A percentile compares a stretch with the other conserved stretches of the same genome.
Conservation (phyloP, 495 filamentous ascomycete genomes). For the Daldinia vernicosa region DNA sequence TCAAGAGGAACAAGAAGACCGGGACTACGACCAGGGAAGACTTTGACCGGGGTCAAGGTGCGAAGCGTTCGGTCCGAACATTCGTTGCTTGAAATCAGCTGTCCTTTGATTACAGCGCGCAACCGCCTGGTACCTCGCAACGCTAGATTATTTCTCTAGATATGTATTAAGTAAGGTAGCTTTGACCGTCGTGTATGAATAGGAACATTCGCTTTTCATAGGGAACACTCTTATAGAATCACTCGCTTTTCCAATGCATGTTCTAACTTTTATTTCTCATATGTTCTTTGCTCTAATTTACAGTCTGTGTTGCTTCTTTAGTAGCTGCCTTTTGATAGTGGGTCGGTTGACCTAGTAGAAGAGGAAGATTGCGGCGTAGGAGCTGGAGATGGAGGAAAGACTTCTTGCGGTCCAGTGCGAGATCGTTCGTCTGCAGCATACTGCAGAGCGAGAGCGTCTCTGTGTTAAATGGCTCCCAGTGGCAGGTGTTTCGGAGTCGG, state of each 20-base stretch:
- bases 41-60: background rate
- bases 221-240: background rate
- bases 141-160: background rate
- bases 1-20: background rate
- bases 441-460: too few species aligned
- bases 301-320: background rate
- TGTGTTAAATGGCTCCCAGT: too few species aligned
- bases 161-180: background rate
- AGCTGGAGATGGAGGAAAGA: too few species aligned
- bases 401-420: too few species aligned
- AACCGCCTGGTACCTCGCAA: background rate
- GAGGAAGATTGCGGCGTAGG: too few species aligned
- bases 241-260: background rate
- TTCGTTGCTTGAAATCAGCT: background rate
- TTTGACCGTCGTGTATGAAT: background rate
- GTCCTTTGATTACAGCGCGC: background rate
- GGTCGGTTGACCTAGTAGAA: too few species aligned
- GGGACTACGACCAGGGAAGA: background rate
- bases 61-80: background rate
- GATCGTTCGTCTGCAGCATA: too few species aligned
- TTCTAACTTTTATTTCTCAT: background rate
- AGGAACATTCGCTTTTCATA: background rate
- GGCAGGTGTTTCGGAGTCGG: too few species aligned
- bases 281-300: background rate
- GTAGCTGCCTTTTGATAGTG: too few species aligned